Evolutionary conservation across 2,329 filamentous ascomycete species (phyloP).

Genomic region (Fusarium miscanthi): DNA sequence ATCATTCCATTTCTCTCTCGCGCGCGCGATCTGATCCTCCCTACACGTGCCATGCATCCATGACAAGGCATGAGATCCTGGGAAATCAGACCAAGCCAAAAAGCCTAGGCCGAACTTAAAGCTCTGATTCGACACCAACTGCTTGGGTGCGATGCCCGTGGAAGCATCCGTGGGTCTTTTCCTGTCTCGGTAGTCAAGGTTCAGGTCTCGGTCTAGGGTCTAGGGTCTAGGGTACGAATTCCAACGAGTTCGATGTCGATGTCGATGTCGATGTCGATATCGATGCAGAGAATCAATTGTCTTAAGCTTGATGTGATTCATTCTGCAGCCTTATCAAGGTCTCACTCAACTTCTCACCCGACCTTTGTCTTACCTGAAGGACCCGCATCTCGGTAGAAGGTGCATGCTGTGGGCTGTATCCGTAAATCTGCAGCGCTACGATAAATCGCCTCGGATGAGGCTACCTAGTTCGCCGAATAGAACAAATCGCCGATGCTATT

Average conservation of each 20-base stretch:
- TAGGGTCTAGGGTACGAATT: slow-evolving; percentile 12
- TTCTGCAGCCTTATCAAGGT: slow-evolving; percentile 20
- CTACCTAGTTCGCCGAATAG: not conserved
- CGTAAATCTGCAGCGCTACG: not conserved
- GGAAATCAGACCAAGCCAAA: not conserved
- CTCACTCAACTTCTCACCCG: not conserved
- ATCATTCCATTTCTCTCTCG: not conserved
- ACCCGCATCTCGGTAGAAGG: not conserved
- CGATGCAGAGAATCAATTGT: not conserved
- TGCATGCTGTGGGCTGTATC: not conserved
- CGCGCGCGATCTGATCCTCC: not conserved
- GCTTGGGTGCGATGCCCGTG: slow-evolving; percentile 33
- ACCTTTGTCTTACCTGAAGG: slow-evolving; percentile 2
- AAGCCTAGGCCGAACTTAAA: slow-evolving; percentile 1
- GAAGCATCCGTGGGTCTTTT: slow-evolving; percentile 34
- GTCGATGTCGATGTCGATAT: not conserved
- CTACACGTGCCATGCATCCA: not conserved
- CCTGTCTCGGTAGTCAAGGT: slow-evolving; percentile 5
- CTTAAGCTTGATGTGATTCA: not conserved
- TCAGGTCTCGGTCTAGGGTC: slow-evolving; percentile 4
- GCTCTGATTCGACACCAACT: slow-evolving; percentile 32
- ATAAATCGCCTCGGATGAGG: not conserved
- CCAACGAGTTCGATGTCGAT: not conserved
- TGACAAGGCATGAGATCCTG: not conserved
- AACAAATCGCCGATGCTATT: not conserved